These are phyloP conservation scores for Ceratocystiopsis brevicomis DNA, from an alignment of 2,329 filamentous ascomycete species.

Conservation along the genomic window DNA sequence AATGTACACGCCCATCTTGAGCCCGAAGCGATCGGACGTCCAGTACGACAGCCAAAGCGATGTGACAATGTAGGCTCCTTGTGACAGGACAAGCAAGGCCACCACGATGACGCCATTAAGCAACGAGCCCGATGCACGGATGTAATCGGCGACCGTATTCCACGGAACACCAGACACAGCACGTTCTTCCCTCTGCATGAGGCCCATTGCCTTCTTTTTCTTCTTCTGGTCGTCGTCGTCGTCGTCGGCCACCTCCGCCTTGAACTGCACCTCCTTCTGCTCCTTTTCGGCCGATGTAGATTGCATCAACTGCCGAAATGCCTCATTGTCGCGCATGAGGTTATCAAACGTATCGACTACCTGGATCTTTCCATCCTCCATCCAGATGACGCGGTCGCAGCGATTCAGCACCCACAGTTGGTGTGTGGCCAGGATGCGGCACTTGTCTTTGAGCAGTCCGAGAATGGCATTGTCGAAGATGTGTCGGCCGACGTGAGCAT, in stretches of 20 bases:
- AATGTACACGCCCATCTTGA: slow-evolving; percentile 52
- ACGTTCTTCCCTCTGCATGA: slow-evolving; percentile 58
- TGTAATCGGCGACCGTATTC: slow-evolving; percentile 61
- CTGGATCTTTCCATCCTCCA: slow-evolving; percentile 69
- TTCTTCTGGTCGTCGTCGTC: slow-evolving; percentile 28
- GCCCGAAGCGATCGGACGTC: slow-evolving; percentile 61
- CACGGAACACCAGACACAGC: slow-evolving; percentile 62
- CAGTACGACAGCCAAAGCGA: slow-evolving; percentile 89
- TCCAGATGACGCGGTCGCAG: slow-evolving; percentile 83
- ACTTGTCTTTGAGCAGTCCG: slow-evolving; percentile 74
- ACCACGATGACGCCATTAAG: slow-evolving; percentile 47
- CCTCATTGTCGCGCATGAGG: slow-evolving; percentile 59
- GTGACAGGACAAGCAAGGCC: slow-evolving; percentile 47
- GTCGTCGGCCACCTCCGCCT: background rate
- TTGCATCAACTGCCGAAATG: slow-evolving; percentile 71
- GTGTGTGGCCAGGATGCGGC: slow-evolving; percentile 80
- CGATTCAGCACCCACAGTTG: slow-evolving; percentile 83
- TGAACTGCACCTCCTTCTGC: slow-evolving; percentile 27
- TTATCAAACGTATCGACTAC: slow-evolving; percentile 81
- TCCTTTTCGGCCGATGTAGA: slow-evolving; percentile 57
- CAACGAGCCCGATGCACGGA: slow-evolving; percentile 54
- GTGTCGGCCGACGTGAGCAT: slow-evolving; percentile 50
- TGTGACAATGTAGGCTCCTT: slow-evolving; percentile 71
- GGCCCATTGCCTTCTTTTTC: slow-evolving; percentile 36
- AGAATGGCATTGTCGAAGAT: slow-evolving; percentile 92